A percentile compares a stretch with the other conserved stretches of the same genome.
phyloP scores from a whole-genome alignment of 441 rosid genomes.

The Euphorbia celastroides region DNA sequence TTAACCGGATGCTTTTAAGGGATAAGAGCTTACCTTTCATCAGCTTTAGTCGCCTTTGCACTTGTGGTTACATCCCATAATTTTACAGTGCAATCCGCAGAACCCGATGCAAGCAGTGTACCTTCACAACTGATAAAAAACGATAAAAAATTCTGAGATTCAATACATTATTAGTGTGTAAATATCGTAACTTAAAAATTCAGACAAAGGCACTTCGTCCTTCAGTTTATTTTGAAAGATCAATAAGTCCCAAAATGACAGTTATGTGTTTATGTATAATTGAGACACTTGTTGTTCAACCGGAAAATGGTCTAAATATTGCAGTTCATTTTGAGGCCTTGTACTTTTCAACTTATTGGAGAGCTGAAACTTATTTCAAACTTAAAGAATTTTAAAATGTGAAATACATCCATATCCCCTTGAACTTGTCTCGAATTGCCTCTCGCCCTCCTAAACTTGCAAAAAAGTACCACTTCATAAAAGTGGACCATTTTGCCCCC shows the following conservation, averaged over 20 bases:
- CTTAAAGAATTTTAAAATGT: no score
- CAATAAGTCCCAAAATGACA: background rate
- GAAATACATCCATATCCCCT: no score
- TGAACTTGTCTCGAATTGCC: no score
- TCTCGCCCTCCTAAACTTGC: no score
- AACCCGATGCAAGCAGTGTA: slow-evolving; percentile 90
- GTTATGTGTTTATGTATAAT: no score
- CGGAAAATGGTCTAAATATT: no score
- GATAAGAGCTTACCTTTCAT: slow-evolving; percentile 59
- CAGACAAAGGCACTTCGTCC: background rate
- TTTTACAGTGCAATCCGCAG: slow-evolving; percentile 91
- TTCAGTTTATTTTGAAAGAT: background rate
- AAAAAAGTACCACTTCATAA: no score
- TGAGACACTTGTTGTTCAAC: no score
- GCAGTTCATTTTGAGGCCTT: no score
- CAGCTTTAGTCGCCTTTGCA: slow-evolving; percentile 52
- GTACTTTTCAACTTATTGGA: no score
- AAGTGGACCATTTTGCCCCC: no score
- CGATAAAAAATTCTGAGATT: background rate
- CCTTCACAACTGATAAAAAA: slow-evolving; percentile 73
- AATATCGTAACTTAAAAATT: background rate
- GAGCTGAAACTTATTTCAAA: no score
- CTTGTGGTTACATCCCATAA: slow-evolving; percentile 86
- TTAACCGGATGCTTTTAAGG: background rate
- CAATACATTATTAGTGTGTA: background rate